Evolutionary conservation across 1,284 basidiomycete genomes (phyloP).

Genomic region (Ganoderma leucocontextum): DNA sequence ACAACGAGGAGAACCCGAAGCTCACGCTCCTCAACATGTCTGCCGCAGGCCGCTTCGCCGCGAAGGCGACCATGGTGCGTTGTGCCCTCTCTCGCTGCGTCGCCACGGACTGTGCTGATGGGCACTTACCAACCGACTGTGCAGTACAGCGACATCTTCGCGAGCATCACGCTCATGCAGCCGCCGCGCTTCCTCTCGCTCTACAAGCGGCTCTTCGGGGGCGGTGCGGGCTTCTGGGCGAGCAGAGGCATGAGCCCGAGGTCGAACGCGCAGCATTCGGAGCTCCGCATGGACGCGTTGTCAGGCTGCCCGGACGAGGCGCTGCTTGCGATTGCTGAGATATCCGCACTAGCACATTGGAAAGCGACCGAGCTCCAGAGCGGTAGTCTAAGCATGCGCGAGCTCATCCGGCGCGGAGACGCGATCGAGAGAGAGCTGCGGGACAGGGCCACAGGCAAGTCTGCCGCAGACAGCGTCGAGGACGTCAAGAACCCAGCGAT

Average conservation of each 20-base stretch:
- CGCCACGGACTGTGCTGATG: constrained; percentile 1
- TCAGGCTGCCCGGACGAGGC: constrained; percentile 81
- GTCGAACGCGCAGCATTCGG: constrained; percentile 39
- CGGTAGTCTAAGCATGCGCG: constrained; percentile 71
- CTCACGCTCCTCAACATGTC: constrained; percentile 62
- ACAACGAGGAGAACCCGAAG: constrained; percentile 68
- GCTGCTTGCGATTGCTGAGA: constrained; percentile 78
- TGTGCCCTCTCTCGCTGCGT: constrained; percentile 7
- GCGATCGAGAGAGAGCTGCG: constrained; percentile 70
- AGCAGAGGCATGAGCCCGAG: constrained; percentile 42
- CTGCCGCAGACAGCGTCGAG: constrained; percentile 18
- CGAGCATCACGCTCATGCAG: constrained; percentile 66
- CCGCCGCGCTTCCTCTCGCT: constrained; percentile 72
- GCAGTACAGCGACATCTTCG: constrained; percentile 81
- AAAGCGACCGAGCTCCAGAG: constrained; percentile 67
- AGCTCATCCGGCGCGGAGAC: constrained; percentile 72
- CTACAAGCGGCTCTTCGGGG: constrained; percentile 66
- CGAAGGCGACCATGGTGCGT: constrained; percentile 77
- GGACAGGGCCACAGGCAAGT: constrained; percentile 37
- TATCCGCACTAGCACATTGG: constrained; percentile 79
- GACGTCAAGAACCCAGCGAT: constrained; percentile 30
- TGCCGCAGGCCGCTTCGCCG: constrained; percentile 59
- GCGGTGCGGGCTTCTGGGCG: constrained; percentile 48
- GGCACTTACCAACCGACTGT: constrained; percentile 5
- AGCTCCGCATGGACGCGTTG: constrained; percentile 67